Percentiles rank a stretch among this genome's conserved stretches.
Conservation (phyloP, 371 early-diverging fungal species). For the Apophysomyces sp. region DNA sequence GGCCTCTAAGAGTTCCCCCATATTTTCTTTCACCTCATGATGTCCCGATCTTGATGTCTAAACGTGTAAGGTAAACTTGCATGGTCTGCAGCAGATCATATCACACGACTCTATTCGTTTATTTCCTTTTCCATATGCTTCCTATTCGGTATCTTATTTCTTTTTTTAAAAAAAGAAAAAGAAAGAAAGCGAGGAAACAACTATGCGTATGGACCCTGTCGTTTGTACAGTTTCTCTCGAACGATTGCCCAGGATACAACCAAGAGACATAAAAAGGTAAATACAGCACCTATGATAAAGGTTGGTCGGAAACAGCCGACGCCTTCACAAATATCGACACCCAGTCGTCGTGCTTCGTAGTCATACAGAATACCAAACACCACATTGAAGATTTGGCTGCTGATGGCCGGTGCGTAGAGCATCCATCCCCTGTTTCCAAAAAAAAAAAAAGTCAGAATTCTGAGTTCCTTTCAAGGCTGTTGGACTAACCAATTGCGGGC, state of each 20-base stretch:
- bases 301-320: constrained; percentile 27
- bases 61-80: too few relatives aligned
- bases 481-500: constrained; percentile 39
- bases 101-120: too few relatives aligned
- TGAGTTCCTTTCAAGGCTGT: neutral
- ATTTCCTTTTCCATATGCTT: too few relatives aligned
- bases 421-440: constrained; percentile 47
- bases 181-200: neutral
- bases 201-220: neutral
- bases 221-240: constrained; percentile 21
- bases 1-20: too few relatives aligned
- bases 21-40: too few relatives aligned
- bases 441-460: neutral
- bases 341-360: constrained; percentile 27
- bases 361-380: constrained; percentile 44
- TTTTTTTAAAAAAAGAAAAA: too few relatives aligned
- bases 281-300: constrained; percentile 25
- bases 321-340: constrained; percentile 28
- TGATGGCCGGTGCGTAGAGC: constrained; percentile 45
- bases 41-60: too few relatives aligned
- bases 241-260: constrained; percentile 33
- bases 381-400: constrained; percentile 42
- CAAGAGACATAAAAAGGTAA: constrained; percentile 16
- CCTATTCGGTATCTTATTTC: too few relatives aligned
- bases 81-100: too few relatives aligned